Conservation (phyloP, 169 alveolate genomes). For the Plasmodium knowlesi region DNA sequence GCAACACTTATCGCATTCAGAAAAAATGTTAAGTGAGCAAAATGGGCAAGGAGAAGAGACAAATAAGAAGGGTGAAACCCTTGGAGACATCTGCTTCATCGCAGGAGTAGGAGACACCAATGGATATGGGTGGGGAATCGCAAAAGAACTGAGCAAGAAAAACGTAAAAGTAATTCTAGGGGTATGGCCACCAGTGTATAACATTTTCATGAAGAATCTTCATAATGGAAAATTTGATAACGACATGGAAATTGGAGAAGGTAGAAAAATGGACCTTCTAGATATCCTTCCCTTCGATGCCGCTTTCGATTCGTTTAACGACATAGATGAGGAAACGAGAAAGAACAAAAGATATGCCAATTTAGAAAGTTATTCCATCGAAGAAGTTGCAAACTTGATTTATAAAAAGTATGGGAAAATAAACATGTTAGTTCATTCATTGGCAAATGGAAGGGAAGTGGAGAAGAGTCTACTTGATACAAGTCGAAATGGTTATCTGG, state of each 20-base stretch:
- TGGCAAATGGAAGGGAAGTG: constrained; percentile 88
- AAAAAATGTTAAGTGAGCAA: neutral
- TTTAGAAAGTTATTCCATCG: constrained; percentile 79
- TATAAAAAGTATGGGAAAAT: constrained; percentile 77
- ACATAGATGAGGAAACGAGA: constrained; percentile 84
- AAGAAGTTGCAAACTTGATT: constrained; percentile 77
- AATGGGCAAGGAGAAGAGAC: neutral
- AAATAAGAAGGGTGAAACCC: neutral
- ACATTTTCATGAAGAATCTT: constrained; percentile 74
- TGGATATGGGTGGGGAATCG: constrained; percentile 84
- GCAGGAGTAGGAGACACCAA: constrained; percentile 82
- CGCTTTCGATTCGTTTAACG: constrained; percentile 80
- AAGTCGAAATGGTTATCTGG: constrained; percentile 85
- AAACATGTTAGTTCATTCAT: constrained; percentile 85
- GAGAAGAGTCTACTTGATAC: constrained; percentile 84
- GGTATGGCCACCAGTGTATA: constrained; percentile 81
- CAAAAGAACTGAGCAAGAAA: constrained; percentile 78
- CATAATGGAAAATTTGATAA: constrained; percentile 70
- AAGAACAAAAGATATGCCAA: constrained; percentile 82
- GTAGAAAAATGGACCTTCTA: constrained; percentile 69
- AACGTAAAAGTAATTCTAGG: constrained; percentile 78
- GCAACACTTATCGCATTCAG: neutral
- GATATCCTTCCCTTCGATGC: constrained; percentile 86
- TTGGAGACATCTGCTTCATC: constrained; percentile 50
- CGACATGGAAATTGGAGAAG: constrained; percentile 52